These are phyloP conservation scores for Lactarius pseudohatsudake DNA, from an alignment of 768 basidiomycete genomes.

Conservation along the genomic window DNA sequence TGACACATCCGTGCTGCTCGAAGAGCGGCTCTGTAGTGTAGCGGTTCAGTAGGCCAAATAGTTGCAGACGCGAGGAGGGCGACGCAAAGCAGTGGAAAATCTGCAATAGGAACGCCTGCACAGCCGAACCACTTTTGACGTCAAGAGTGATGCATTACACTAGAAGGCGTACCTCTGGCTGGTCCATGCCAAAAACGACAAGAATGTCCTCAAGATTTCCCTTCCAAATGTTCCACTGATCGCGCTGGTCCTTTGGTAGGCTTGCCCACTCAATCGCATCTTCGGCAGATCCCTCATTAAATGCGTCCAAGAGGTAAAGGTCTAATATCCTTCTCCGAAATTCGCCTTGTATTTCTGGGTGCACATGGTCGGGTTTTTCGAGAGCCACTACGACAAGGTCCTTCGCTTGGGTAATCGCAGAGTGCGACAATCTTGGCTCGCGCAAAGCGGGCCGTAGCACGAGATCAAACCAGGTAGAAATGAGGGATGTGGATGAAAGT, in stretches of 20 bases:
- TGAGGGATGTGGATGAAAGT: constrained; percentile 62
- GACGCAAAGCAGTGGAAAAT: constrained; percentile 59
- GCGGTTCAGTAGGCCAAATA: constrained; percentile 63
- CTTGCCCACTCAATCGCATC: constrained; percentile 77
- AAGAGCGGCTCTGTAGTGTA: constrained; percentile 60
- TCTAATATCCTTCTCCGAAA: constrained; percentile 72
- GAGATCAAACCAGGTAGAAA: constrained; percentile 80
- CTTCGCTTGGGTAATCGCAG: constrained; percentile 63
- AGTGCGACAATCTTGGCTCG: constrained; percentile 63
- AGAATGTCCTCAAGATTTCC: constrained; percentile 75
- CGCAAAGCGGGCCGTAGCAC: constrained; percentile 75
- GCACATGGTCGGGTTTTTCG: constrained; percentile 44
- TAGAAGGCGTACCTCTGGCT: constrained; percentile 56
- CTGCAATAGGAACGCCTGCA: constrained; percentile 69
- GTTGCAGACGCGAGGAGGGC: constrained; percentile 65
- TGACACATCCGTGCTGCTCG: constrained; percentile 43
- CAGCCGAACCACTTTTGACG: constrained; percentile 6
- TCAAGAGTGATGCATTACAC: not conserved
- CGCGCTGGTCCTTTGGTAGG: constrained; percentile 60
- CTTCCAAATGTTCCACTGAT: constrained; percentile 68
- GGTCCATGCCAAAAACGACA: constrained; percentile 58
- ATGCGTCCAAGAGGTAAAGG: constrained; percentile 73
- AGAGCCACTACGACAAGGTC: constrained; percentile 68
- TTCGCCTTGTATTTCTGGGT: constrained; percentile 53
- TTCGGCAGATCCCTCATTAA: constrained; percentile 68